Conservation (phyloP, 768 basidiomycete species). For the Galerina marginata region DNA sequence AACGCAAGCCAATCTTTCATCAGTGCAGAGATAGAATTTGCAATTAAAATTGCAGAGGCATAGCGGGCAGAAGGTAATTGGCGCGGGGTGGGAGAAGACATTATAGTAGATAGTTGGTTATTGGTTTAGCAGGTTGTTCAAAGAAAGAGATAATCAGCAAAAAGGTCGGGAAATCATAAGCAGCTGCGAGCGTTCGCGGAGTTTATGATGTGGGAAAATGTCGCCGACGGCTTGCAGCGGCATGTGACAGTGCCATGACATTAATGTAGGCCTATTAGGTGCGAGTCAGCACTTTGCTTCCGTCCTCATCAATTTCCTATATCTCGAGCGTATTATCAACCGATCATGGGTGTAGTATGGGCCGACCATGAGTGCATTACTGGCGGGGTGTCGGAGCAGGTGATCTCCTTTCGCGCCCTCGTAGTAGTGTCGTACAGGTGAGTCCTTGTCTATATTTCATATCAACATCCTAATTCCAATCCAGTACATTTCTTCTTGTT, state of each 20-base stretch:
- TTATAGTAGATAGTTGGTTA: too few relatives aligned
- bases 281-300: not conserved
- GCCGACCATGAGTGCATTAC: not conserved
- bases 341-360: not conserved
- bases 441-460: not conserved
- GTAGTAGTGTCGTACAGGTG: not conserved
- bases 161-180: conserved; percentile 9
- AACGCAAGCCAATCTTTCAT: too few relatives aligned
- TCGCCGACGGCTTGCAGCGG: not conserved
- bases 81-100: too few relatives aligned
- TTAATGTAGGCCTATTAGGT: too few relatives aligned
- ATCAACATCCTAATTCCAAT: not conserved
- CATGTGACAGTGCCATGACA: not conserved
- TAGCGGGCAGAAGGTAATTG: too few relatives aligned
- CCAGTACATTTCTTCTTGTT: not conserved
- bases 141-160: too few relatives aligned
- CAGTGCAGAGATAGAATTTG: too few relatives aligned
- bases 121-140: too few relatives aligned
- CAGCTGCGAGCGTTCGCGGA: conserved; percentile 5
- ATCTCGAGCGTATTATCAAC: not conserved
- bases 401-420: not conserved
- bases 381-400: not conserved
- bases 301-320: not conserved
- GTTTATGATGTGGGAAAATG: not conserved
- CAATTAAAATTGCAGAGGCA: too few relatives aligned